These are phyloP conservation scores for Bonia amplexicaulis DNA, from an alignment of 176 grass and related monocot genomes.

Conservation along the genomic window DNA sequence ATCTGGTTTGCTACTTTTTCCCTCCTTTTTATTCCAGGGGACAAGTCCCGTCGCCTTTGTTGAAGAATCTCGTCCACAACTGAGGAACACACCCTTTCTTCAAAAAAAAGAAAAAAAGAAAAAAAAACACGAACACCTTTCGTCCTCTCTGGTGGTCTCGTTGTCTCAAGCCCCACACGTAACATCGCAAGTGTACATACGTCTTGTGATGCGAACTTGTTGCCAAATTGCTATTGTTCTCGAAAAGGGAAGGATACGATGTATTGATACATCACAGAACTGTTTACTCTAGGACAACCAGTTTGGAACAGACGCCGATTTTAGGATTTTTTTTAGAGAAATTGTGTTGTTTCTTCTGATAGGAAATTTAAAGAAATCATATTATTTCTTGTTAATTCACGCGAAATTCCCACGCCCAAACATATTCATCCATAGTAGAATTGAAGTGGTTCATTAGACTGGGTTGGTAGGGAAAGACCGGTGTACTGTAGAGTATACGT, in stretches of 20 bases:
- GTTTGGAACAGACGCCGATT: not conserved
- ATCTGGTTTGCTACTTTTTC: not conserved
- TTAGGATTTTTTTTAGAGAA: not conserved
- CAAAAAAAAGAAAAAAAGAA: too few relatives aligned
- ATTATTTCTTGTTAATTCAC: not conserved
- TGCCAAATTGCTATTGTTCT: not conserved
- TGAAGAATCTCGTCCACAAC: slow-evolving; percentile 5
- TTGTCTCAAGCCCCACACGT: not conserved
- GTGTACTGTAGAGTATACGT: too few relatives aligned
- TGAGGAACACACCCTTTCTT: not conserved
- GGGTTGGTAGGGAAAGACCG: too few relatives aligned
- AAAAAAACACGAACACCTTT: too few relatives aligned
- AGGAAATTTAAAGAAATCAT: not conserved
- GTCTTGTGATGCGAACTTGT: not conserved
- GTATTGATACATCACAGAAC: not conserved
- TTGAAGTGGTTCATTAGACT: not conserved
- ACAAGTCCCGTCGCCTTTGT: slow-evolving; percentile 7
- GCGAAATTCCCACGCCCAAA: not conserved
- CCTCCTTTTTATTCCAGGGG: not conserved
- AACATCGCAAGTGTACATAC: not conserved
- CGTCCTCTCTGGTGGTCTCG: not conserved
- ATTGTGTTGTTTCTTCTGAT: not conserved
- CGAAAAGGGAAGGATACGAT: not conserved
- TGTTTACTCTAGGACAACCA: not conserved
- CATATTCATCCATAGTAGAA: not conserved